Percentiles rank a stretch among this genome's conserved stretches.
Evolutionary conservation across 23 red algal genomes (phyloP).

Genomic region (Chondrus crispus): DNA sequence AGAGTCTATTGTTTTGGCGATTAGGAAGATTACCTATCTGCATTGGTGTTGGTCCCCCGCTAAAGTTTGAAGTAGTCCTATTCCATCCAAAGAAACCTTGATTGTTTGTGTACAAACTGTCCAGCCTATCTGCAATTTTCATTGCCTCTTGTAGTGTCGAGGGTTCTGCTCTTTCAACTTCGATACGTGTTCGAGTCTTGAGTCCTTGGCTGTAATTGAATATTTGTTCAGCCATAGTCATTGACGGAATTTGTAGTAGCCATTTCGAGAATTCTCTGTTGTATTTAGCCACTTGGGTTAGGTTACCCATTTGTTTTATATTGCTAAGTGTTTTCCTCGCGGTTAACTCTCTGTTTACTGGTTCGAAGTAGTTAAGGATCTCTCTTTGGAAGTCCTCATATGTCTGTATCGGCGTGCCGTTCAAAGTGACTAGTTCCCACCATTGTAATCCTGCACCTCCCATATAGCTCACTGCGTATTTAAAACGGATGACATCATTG

Average conservation of each 20-base stretch:
- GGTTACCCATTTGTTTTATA: not conserved
- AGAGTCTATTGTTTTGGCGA: not conserved
- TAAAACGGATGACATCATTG: not conserved
- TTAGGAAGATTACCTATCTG: not conserved
- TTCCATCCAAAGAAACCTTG: not conserved
- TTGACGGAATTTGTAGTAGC: not conserved
- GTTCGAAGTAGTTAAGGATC: not conserved
- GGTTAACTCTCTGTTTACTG: not conserved
- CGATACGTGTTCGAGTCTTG: not conserved
- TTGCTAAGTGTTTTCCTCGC: not conserved
- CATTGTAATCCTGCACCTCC: constrained; percentile 8
- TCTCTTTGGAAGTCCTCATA: not conserved
- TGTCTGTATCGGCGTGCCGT: not conserved
- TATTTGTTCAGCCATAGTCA: not conserved
- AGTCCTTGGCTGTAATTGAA: not conserved
- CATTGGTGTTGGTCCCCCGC: not conserved
- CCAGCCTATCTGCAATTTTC: not conserved
- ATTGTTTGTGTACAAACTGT: not conserved
- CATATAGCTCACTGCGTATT: constrained; percentile 14
- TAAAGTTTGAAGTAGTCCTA: not conserved
- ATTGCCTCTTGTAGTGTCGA: not conserved
- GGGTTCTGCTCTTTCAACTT: not conserved
- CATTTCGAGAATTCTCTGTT: not conserved
- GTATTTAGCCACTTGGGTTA: not conserved
- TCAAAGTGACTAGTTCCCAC: constrained; percentile 10